Base-by-base conservation (phyloP, 306 rosid species). In the Vigna trinervia region DNA sequence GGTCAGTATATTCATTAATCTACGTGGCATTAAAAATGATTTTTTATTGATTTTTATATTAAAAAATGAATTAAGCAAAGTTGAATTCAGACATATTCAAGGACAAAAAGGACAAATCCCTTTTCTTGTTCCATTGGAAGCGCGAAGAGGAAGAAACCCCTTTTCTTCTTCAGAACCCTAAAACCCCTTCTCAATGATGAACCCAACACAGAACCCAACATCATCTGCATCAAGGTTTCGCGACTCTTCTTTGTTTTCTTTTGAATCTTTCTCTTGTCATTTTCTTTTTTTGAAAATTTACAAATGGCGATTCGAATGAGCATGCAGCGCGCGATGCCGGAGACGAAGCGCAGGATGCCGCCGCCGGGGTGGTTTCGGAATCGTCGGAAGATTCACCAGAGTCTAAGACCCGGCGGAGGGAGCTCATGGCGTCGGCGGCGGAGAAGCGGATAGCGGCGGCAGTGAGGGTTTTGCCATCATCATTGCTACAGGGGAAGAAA, bases 291-390 rank as follows among this genome's bases (percentile, higher is more conserved):
- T 22, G 19, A 22, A 22, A 22, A 95, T 74, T 88, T 95, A 69
- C 85, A 87, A 74, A 87, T 83, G 87, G 98, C 98, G 19, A 78
- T 95, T 69, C 78, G 91, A 86, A 92, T 92, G 93, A 95, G 98
- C 75, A 95, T 95, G 98, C 98, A 91, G 73, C 80, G 80, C 48
- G 80, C 88, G 9, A 85, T 88, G 30, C 98, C 96, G 30, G 98
- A 90, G 73, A 96, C 93, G 19, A 94, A 94, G 90, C 89, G 98
- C 12, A 94, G 92, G 73, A 94, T 90, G 81, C 94, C 94, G 1
- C 71, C 78, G 6, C 77, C 88, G 81, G 89, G 19, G 19, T 17
- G 19, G 19, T 17, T 17, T 17, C 19, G 19, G 19, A 17, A 17
- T 17, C 19, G 19, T 17, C 88, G 81, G 89, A 84, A 38, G 95